Conservation (phyloP, 805 yeast genomes). For the Candida insectalens region DNA sequence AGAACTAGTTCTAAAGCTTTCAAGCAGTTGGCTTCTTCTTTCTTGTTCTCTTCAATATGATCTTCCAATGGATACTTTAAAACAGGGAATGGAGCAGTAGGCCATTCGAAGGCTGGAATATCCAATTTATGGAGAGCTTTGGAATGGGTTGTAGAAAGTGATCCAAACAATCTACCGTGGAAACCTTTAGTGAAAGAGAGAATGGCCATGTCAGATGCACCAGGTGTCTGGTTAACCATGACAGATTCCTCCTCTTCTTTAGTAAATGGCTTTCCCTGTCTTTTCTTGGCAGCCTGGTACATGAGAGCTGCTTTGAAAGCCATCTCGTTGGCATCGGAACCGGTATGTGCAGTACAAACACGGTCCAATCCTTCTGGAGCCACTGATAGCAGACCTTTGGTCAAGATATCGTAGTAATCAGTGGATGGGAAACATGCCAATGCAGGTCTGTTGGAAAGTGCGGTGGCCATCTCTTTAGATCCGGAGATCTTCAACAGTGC, state of each 20-base stretch:
- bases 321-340: slow-evolving; percentile 63
- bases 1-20: slow-evolving; percentile 32
- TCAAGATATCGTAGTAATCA: slow-evolving; percentile 40
- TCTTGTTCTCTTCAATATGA: slow-evolving; percentile 39
- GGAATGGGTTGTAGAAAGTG: slow-evolving; percentile 45
- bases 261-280: slow-evolving; percentile 38
- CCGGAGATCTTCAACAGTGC: slow-evolving; percentile 48
- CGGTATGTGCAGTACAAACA: slow-evolving; percentile 59
- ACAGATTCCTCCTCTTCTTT: slow-evolving; percentile 35
- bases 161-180: slow-evolving; percentile 50
- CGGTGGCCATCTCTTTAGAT: slow-evolving; percentile 52
- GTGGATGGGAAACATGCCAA: slow-evolving; percentile 53
- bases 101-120: slow-evolving; percentile 54
- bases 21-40: slow-evolving; percentile 40
- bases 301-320: slow-evolving; percentile 67
- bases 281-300: slow-evolving; percentile 40
- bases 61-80: slow-evolving; percentile 78
- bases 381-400: slow-evolving; percentile 41
- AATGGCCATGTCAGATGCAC: slow-evolving; percentile 42
- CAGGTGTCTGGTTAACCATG: slow-evolving; percentile 43
- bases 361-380: slow-evolving; percentile 54
- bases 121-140: slow-evolving; percentile 50
- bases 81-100: slow-evolving; percentile 59
- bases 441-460: slow-evolving; percentile 62
- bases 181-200: slow-evolving; percentile 45